Evolutionary conservation across 306 rosid genomes (phyloP).

Genomic region (Malus fusca): DNA sequence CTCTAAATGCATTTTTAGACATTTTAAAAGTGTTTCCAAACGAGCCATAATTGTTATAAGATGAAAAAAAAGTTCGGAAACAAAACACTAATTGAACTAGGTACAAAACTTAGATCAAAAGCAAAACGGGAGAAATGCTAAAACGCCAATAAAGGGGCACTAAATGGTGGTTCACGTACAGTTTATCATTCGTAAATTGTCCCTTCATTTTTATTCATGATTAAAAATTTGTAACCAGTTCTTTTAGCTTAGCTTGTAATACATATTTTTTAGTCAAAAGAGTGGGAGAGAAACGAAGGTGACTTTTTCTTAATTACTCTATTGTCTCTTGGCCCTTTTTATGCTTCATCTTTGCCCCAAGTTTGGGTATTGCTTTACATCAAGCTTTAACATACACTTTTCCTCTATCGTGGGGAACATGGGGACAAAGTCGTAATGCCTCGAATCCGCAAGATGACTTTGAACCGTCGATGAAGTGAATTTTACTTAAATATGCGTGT

Average conservation of each 20-base stretch:
- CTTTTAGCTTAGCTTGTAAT: too few relatives aligned
- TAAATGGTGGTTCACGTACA: too few relatives aligned
- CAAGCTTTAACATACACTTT: background rate
- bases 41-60: too few relatives aligned
- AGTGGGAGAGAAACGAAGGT: constrained; percentile 37
- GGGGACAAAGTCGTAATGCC: background rate
- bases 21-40: too few relatives aligned
- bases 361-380: background rate
- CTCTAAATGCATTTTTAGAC: rapidly evolving
- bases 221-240: too few relatives aligned
- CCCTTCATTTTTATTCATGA: too few relatives aligned
- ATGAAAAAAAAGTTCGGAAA: too few relatives aligned
- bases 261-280: background rate
- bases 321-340: constrained; percentile 3
- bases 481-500: too few relatives aligned
- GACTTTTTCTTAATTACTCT: constrained; percentile 9
- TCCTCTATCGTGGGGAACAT: background rate
- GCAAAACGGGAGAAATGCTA: too few relatives aligned
- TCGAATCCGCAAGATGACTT: background rate
- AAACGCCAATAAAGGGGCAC: too few relatives aligned
- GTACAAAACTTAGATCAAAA: background rate
- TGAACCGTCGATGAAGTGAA: background rate
- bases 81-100: background rate
- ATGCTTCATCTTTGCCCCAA: background rate
- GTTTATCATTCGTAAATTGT: too few relatives aligned